Evolutionary conservation across 23 red algal species (phyloP), one percentile per base, ranked within the genome.

Genomic region (Gracilaria gracilis): DNA sequence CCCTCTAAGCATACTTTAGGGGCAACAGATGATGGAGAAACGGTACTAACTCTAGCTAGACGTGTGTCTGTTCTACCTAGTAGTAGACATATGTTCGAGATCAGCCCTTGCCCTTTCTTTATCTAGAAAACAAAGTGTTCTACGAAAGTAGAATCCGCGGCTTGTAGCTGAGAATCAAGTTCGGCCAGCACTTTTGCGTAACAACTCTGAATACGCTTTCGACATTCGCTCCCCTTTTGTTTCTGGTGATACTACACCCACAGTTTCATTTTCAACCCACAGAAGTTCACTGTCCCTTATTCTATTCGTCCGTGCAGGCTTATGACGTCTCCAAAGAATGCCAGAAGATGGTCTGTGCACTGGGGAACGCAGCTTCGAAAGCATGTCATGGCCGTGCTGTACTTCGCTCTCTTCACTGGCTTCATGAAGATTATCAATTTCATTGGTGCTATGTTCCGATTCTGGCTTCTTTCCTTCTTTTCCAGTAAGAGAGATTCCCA

Each of bases 241-340:
- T 34, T 64, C 36, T 13, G 71, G 33, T 59, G 87, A 90, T 17
- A 90, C 57, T 49, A 57, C 53, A 29, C 87, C 87, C 25, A 76
- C 51, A 51, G 49, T 37, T 40, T 90, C 87, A 81, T 79, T 74
- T 25, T 53, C 57, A 20, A 90, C 57, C 87, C 87, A 90, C n/a
- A 90, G n/a, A 33, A 90, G 15, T 79, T 90, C 87, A 17, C 81
- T 72, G 27, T 79, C 38, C 19, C 75, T 51, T 8, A 90, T 47
- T 65, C 53, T 70, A 24, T 67, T 34, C 11, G 57, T 77, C 35
- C 87, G 40, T 40, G 87, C 87, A 49, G 87, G 71, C 36, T 79
- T 80, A 36, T 90, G 87, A 13, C 87, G 87, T 66, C 76, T 77
- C 87, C 87, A 90, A 0, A 90, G 31, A 48, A 90, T 74, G 38